Conservation (phyloP, 306 rosid genomes). For the Oemleria cerasiformis region DNA sequence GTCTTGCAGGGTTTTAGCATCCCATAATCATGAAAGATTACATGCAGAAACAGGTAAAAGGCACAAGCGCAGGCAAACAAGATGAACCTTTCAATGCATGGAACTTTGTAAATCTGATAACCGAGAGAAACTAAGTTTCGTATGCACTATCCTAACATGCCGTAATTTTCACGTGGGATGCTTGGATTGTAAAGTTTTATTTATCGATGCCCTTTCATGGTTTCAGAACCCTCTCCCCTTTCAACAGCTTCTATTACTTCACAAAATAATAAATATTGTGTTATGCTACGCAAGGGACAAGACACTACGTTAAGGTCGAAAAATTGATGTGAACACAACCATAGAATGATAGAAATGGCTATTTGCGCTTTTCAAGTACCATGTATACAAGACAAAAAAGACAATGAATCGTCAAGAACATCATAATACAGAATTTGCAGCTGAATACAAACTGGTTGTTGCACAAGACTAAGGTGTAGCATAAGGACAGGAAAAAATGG, state of each 20-base stretch:
- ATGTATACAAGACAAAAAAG: background rate
- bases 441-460: background rate
- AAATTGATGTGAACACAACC: background rate
- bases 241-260: background rate
- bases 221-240: background rate
- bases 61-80: conserved; percentile 23
- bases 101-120: background rate
- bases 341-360: background rate
- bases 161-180: background rate
- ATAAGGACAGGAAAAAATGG: background rate
- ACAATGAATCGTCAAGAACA: background rate
- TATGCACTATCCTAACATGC: background rate
- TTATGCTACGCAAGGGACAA: background rate
- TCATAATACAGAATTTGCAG: background rate
- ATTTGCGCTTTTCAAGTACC: background rate
- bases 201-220: background rate
- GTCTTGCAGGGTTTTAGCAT: conserved; percentile 28
- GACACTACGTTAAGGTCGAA: background rate
- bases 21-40: conserved; percentile 24
- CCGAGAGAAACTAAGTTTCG: background rate
- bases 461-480: background rate
- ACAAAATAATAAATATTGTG: background rate
- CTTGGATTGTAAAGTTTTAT: background rate
- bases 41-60: conserved; percentile 37
- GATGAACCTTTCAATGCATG: conserved; percentile 7